phyloP scores from a whole-genome alignment of 352 stramenopile genomes.

The Phytophthora hibernalis region DNA sequence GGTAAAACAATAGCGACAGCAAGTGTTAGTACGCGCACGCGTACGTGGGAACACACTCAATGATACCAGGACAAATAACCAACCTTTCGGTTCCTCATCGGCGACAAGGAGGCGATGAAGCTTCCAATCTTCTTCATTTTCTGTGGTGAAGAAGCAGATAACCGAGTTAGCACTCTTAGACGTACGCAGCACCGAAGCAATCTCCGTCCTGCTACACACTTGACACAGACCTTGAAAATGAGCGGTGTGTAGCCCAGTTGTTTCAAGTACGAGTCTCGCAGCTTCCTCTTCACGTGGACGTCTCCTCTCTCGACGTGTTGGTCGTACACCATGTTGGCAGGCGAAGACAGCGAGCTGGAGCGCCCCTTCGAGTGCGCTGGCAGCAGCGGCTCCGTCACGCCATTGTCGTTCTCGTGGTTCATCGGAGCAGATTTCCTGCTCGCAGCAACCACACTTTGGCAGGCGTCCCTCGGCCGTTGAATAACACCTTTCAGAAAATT shows the following conservation, averaged over 20 bases:
- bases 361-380: conserved; percentile 45
- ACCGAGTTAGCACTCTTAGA: conserved; percentile 12
- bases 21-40: conserved; percentile 1
- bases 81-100: conserved; percentile 58
- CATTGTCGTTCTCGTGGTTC: conserved; percentile 30
- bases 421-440: conserved; percentile 27
- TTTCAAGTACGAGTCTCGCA: conserved; percentile 77
- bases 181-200: not conserved
- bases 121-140: conserved; percentile 77
- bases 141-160: conserved; percentile 26
- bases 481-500: not conserved
- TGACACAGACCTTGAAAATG: conserved; percentile 66
- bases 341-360: conserved; percentile 29
- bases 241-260: conserved; percentile 83
- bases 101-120: conserved; percentile 78
- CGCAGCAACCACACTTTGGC: not conserved
- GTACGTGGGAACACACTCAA: not conserved
- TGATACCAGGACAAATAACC: not conserved
- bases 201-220: conserved; percentile 5
- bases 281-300: conserved; percentile 35
- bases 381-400: conserved; percentile 60
- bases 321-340: conserved; percentile 27
- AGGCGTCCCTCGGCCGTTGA: too few species aligned
- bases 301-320: conserved; percentile 21
- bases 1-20: not conserved